These are phyloP conservation scores for Pichia sp. DNA, from an alignment of 1,139 yeast genomes.

Conservation along the genomic window DNA sequence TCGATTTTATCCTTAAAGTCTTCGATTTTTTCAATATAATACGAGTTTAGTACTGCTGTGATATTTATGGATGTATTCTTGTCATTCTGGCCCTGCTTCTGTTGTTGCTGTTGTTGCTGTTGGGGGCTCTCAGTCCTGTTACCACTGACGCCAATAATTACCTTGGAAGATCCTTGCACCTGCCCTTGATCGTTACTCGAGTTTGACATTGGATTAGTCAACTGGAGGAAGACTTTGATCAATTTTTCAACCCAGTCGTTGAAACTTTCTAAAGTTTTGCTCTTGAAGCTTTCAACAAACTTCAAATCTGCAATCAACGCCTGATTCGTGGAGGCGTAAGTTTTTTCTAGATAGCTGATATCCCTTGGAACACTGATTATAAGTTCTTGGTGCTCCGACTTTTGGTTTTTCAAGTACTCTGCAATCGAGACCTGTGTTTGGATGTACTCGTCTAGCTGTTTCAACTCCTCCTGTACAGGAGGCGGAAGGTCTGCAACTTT, in stretches of 20 bases:
- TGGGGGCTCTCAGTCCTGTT: constrained; percentile 21
- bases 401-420: constrained; percentile 66
- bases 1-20: constrained; percentile 54
- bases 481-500: constrained; percentile 83
- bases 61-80: constrained; percentile 27
- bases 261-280: constrained; percentile 31
- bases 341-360: constrained; percentile 62
- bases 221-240: constrained; percentile 32
- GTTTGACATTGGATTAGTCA: constrained; percentile 32
- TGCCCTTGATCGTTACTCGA: constrained; percentile 22
- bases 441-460: constrained; percentile 77
- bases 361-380: constrained; percentile 83
- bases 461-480: constrained; percentile 68
- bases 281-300: constrained; percentile 42
- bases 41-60: constrained; percentile 41
- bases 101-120: constrained; percentile 17
- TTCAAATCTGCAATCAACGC: constrained; percentile 65
- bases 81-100: constrained; percentile 9
- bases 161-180: constrained; percentile 21
- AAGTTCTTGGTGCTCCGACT: constrained; percentile 60
- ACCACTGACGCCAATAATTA: constrained; percentile 31
- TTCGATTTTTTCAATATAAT: constrained; percentile 48
- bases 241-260: constrained; percentile 35
- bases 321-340: constrained; percentile 60
- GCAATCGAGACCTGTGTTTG: constrained; percentile 79